phyloP scores from a whole-genome alignment of 306 rosid genomes.

The Erythrophleum fordii region DNA sequence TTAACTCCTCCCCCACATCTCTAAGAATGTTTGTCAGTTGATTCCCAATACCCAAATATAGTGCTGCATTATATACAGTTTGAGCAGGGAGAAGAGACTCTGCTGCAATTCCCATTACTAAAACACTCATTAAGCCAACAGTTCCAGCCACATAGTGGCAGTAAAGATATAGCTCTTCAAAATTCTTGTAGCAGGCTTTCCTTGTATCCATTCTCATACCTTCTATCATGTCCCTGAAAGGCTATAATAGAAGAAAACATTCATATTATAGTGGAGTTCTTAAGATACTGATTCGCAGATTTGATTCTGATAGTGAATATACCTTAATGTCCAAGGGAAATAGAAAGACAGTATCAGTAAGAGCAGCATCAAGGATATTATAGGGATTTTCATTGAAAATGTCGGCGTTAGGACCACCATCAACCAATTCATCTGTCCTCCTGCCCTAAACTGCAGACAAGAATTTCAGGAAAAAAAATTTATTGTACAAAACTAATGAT shows the following conservation, averaged over 20 bases:
- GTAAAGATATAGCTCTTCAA: slow-evolving; percentile 81
- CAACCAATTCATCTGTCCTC: slow-evolving; percentile 88
- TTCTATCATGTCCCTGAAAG: slow-evolving; percentile 85
- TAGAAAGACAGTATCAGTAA: slow-evolving; percentile 64
- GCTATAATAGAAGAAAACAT: slow-evolving; percentile 40
- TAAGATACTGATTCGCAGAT: not conserved
- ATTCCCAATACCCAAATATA: slow-evolving; percentile 82
- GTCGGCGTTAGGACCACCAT: slow-evolving; percentile 87
- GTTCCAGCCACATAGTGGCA: slow-evolving; percentile 96
- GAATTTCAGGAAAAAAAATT: not conserved
- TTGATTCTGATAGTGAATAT: not conserved
- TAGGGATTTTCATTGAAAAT: slow-evolving; percentile 79
- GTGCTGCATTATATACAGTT: slow-evolving; percentile 65
- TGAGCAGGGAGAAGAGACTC: slow-evolving; percentile 62
- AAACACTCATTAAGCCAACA: slow-evolving; percentile 90
- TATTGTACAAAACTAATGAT: not conserved
- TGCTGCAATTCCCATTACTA: slow-evolving; percentile 83
- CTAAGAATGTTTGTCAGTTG: slow-evolving; percentile 90
- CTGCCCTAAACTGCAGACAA: slow-evolving; percentile 83
- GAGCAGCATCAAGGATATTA: slow-evolving; percentile 80
- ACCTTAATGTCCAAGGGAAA: slow-evolving; percentile 87
- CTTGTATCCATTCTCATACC: slow-evolving; percentile 92
- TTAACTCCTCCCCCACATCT: slow-evolving; percentile 96
- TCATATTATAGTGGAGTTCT: not conserved
- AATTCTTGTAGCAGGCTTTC: slow-evolving; percentile 63